Percentiles rank a stretch among this genome's conserved stretches.
These are phyloP conservation scores for Trichoderma polysporum DNA, from an alignment of 2,329 filamentous ascomycete genomes.

Conservation along the genomic window DNA sequence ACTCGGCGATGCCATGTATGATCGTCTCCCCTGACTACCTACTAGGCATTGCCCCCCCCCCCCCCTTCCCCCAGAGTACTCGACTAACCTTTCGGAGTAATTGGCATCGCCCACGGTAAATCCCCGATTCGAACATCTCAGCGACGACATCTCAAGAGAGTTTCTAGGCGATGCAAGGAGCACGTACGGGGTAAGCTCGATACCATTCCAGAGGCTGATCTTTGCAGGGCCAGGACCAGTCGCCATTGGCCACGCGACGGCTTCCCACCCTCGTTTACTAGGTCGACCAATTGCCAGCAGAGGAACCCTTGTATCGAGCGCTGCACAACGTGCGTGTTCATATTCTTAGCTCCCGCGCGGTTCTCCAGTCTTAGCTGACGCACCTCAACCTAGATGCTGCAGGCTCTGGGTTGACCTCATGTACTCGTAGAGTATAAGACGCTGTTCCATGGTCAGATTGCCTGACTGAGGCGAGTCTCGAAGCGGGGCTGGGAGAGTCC, in stretches of 20 bases:
- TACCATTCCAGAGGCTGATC: neutral
- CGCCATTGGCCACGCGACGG: slow-evolving; percentile 14
- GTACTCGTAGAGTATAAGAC: too few species aligned
- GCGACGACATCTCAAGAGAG: neutral
- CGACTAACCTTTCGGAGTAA: slow-evolving; percentile 11
- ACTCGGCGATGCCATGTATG: neutral
- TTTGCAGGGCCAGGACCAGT: slow-evolving; percentile 7
- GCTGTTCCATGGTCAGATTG: neutral
- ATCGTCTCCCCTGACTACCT: neutral
- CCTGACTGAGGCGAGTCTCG: neutral
- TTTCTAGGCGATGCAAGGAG: slow-evolving; percentile 10
- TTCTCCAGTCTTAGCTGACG: slow-evolving; percentile 18
- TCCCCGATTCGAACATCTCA: neutral
- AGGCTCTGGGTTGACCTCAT: neutral
- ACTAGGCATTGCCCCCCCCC: neutral
- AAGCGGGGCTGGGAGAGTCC: neutral
- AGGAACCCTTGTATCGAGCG: neutral
- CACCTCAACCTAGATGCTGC: slow-evolving; percentile 6
- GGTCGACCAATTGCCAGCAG: slow-evolving; percentile 6
- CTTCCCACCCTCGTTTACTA: neutral
- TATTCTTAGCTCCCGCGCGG: slow-evolving; percentile 17
- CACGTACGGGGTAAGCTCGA: slow-evolving; percentile 2
- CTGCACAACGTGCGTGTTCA: slow-evolving; percentile 8
- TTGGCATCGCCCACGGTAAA: neutral
- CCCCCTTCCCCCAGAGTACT: neutral